Evolutionary conservation across 192 early-diverging fungal species (phyloP), one percentile per base, ranked within the genome.

Genomic region (Coemansia sp.): DNA sequence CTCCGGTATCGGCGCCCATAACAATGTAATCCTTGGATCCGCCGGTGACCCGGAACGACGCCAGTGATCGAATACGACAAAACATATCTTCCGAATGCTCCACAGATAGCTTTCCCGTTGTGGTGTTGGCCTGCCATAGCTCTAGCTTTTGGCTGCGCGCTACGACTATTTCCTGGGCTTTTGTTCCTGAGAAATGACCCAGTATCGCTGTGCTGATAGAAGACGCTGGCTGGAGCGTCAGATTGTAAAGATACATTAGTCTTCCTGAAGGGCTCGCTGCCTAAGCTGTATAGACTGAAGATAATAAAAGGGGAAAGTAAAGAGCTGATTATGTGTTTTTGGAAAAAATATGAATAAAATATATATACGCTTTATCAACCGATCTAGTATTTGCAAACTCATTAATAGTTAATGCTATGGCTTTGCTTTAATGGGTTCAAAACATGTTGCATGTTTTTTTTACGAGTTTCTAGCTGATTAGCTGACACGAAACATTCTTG

Each of bases 121-220:
- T 78, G 6, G 91, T 79, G 69, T 98, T 91, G 0, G 90, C 84
- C 57, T 83, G 70, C 64, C 96, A 80, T 28, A 99, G 80, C 76
- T 98, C 96, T 31, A 99, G 83, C 28, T 87, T 76, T 31, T 85
- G 64, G 80, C 87, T 63, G 80, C 80, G 70, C 89, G 87, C 33
- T 85, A 94, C 54, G 17, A 92, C 83, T 29, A 97, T 85, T 63
- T 99, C 96, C 77, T 99, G 95, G 38, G 87, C 81, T 70, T 93
- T 94, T 22, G 85, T 87, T 20, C 96, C 97, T 32, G 92, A 88
- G 72, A 98, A 99, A 75, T 97, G 93, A 1, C 97, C 97, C 54
- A 94, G 82, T 31, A 89, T 85, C 18, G 92, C 86, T 48, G 87
- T 81, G 64, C 84, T 94, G 62, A 96, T 90, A 59, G 85, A 87